Evolutionary conservation across 2,329 filamentous ascomycete genomes (phyloP), one percentile per base, ranked within the genome.

Genomic region (Phialophora verrucosa): DNA sequence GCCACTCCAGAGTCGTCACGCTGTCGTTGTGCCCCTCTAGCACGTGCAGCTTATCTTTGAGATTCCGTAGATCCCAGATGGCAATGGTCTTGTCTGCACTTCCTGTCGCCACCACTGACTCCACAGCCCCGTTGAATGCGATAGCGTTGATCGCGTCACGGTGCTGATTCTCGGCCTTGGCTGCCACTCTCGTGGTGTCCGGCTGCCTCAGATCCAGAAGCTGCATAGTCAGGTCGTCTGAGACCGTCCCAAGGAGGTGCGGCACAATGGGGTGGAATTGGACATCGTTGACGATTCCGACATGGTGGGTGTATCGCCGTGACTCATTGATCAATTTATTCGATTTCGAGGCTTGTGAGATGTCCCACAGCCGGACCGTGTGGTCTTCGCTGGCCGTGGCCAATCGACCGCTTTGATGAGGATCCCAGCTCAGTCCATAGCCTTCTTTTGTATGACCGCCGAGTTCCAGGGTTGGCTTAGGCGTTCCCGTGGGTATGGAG

Each of bases 31-130:
- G 95, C 55, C 91, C 92, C 76, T 96, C 91, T 2, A 97, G 85
- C 0, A 90, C 90, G 82, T 99, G 94, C 2, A 98, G 85, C 80
- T 94, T 96, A 71, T 91, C 87, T 76, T 92, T 93, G 65, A 96
- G 86, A 75, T 96, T 96, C 70, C 95, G 90, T 67, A 99, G 81
- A 80, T 99, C 95, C 93, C 95, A 99, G 63, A 99, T 85, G 11
- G 91, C 94, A 68, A 99, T 91, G 0, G 93, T 95, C 82, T 97
- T 96, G 78, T 99, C 95, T 0, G 92, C 93, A 31, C 94, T 98
- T 2, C 92, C 95, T 0, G 95, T 98, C 10, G 93, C 95, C 47
- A 99, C 84, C 44, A 97, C 85, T 42, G 91, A 91, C 76, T 99
- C 94, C n/a, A 90, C 91, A 35, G 89, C 90, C 0, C 93, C 93